phyloP scores from a whole-genome alignment of 2,329 filamentous ascomycete species.

The Calycina herbarum region DNA sequence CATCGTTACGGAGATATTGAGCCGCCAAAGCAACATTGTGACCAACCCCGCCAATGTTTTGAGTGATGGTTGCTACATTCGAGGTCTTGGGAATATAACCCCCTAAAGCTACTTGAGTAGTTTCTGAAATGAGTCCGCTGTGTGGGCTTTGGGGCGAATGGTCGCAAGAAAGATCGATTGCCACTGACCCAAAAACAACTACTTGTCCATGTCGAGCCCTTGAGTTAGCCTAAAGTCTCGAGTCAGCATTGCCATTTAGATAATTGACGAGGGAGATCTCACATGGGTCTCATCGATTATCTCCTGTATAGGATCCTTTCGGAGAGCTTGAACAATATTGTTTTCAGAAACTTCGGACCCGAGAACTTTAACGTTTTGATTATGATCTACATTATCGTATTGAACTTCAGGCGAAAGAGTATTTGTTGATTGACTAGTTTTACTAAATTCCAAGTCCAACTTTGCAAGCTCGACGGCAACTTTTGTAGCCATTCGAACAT shows the following conservation, averaged over 20 bases:
- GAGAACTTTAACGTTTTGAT: no score
- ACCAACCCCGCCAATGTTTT: slow-evolving; percentile 87
- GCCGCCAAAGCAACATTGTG: slow-evolving; percentile 88
- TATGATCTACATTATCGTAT: no score
- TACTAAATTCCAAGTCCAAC: slow-evolving; percentile 5
- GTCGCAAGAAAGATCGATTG: slow-evolving; percentile 85
- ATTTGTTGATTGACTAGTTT: background rate
- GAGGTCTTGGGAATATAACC: slow-evolving; percentile 61
- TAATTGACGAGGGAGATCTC: no score
- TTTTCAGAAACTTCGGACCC: no score
- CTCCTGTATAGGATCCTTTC: no score
- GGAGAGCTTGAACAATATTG: no score
- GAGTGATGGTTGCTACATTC: slow-evolving; percentile 77
- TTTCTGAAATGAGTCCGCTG: background rate
- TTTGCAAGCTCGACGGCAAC: slow-evolving; percentile 55
- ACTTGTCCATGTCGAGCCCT: slow-evolving; percentile 48
- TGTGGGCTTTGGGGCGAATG: slow-evolving; percentile 45
- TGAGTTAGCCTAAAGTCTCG: background rate
- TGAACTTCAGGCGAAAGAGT: background rate
- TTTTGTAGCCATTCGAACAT: slow-evolving; percentile 63
- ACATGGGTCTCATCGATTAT: no score
- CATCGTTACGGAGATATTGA: slow-evolving; percentile 61
- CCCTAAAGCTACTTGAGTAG: slow-evolving; percentile 30
- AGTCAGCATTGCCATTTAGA: no score
- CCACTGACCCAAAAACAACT: slow-evolving; percentile 88